Evolutionary conservation across 306 rosid species (phyloP).

Genomic region (Castanea mollissima): DNA sequence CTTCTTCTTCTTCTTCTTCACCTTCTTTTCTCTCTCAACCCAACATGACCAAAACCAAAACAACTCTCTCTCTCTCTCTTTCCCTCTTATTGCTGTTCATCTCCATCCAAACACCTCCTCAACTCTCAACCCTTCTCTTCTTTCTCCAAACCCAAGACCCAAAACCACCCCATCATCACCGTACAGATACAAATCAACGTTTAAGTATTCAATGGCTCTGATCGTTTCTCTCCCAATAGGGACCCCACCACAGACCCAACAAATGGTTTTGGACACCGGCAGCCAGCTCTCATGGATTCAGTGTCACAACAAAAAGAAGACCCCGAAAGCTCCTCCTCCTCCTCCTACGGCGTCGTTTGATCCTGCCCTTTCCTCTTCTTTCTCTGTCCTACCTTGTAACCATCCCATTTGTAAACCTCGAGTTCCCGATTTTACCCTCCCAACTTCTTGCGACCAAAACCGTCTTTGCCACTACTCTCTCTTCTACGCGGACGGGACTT

Average conservation of each 20-base stretch:
- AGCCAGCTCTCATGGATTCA: slow-evolving; percentile 91
- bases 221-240: slow-evolving; percentile 75
- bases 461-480: slow-evolving; percentile 90
- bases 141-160: slow-evolving; percentile 16
- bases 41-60: slow-evolving; percentile 1
- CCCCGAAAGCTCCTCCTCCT: slow-evolving; percentile 24
- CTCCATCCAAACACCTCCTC: slow-evolving; percentile 31
- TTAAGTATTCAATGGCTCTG: slow-evolving; percentile 67
- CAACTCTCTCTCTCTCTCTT: slow-evolving; percentile 43
- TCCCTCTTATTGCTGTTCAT: slow-evolving; percentile 44
- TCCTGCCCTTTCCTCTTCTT: slow-evolving; percentile 85
- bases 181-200: slow-evolving; percentile 41
- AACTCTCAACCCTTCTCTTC: slow-evolving; percentile 27
- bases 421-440: slow-evolving; percentile 83
- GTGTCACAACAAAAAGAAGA: slow-evolving; percentile 40
- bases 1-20: slow-evolving; percentile 19
- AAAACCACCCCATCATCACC: slow-evolving; percentile 8
- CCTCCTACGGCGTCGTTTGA: slow-evolving; percentile 57
- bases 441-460: slow-evolving; percentile 82
- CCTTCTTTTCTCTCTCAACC: slow-evolving; percentile 13
- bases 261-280: slow-evolving; percentile 86
- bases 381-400: slow-evolving; percentile 66
- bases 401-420: slow-evolving; percentile 85
- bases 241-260: slow-evolving; percentile 77
- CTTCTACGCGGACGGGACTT: slow-evolving; percentile 91